Percentiles rank a stretch among this genome's conserved stretches.
phyloP scores from a whole-genome alignment of 805 yeast genomes.

The Hermanozyma aechmeae region DNA sequence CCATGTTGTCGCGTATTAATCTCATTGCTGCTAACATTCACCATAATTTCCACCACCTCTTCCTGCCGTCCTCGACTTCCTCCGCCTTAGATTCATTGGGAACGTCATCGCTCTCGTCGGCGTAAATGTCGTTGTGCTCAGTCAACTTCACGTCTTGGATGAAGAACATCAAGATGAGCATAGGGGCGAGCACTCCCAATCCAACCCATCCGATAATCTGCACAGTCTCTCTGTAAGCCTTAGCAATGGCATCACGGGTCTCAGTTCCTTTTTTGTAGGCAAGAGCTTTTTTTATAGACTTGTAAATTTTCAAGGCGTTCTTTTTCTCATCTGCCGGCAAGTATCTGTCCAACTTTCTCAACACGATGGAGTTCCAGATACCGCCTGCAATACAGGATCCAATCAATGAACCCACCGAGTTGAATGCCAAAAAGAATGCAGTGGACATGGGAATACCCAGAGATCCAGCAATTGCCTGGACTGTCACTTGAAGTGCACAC shows the following conservation, averaged over 20 bases:
- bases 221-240: constrained; percentile 18
- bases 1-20: no score
- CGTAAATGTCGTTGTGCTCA: constrained; percentile 10
- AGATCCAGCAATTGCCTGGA: constrained; percentile 18
- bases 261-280: constrained; percentile 15
- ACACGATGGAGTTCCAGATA: constrained; percentile 13
- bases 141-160: constrained; percentile 14
- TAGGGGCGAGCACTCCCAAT: constrained; percentile 16
- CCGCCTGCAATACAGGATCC: constrained; percentile 8
- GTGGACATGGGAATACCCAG: constrained; percentile 20
- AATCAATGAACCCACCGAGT: constrained; percentile 16
- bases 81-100: no score
- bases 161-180: constrained; percentile 17
- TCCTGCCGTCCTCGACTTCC: no score
- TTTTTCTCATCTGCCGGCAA: constrained; percentile 9
- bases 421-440: constrained; percentile 17
- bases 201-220: constrained; percentile 20
- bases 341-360: constrained; percentile 9
- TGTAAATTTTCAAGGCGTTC: constrained; percentile 13
- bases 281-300: constrained; percentile 13
- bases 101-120: no score
- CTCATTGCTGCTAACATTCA: no score
- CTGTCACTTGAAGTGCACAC: constrained; percentile 13
- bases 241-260: constrained; percentile 12
- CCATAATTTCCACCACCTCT: no score